Evolutionary conservation across 495 filamentous ascomycete species (phyloP), one percentile per base, ranked within the genome.

Genomic region (Neurospora tetrasperma): DNA sequence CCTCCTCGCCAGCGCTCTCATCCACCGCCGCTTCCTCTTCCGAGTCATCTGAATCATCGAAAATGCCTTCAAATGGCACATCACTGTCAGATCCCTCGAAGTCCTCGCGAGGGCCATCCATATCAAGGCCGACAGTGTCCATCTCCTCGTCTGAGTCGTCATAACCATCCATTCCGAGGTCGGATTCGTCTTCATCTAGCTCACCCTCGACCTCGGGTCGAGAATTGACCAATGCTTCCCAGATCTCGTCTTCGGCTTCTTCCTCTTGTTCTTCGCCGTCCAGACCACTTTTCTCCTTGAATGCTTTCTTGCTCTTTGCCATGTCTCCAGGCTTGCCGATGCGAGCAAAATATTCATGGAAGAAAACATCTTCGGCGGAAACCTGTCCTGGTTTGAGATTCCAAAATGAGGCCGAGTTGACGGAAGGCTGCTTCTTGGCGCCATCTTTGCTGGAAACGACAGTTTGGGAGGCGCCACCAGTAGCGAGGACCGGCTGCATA

Each of bases 381-480:
- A 99, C 90, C 54, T 98, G 90, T 69, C 92, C 90, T n/a, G 88
- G 85, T 80, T 91, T 93, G 87, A 92, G 91, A 76, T 90, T 91
- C 94, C 94, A 97, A 87, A 99, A 99, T 18, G 88, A 86, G 72
- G 96, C 92, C 3, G 91, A 90, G 82, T 98, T 99, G 80, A 98
- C 86, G 1, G 77, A 75, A 86, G 88, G 73, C 59, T 78, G 74
- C 66, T 86, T 85, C 71, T 83, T 87, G n/a, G 80, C 77, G 0
- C 80, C 81, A 11, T 84, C 78, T 62, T 84, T 85, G 71, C 83
- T 87, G 4, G 88, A 88, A 10, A 95, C 84, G 44, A 96, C 87
- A 23, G 93, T 85, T 74, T 90, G 84, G 75, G 86, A 79, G 46
- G 88, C 83, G 71, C 89, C 88, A 40, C 89, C 85, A 40, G 87